Evolutionary conservation across 2,329 filamentous ascomycete species (phyloP).

Genomic region (Monosporascus sp.): DNA sequence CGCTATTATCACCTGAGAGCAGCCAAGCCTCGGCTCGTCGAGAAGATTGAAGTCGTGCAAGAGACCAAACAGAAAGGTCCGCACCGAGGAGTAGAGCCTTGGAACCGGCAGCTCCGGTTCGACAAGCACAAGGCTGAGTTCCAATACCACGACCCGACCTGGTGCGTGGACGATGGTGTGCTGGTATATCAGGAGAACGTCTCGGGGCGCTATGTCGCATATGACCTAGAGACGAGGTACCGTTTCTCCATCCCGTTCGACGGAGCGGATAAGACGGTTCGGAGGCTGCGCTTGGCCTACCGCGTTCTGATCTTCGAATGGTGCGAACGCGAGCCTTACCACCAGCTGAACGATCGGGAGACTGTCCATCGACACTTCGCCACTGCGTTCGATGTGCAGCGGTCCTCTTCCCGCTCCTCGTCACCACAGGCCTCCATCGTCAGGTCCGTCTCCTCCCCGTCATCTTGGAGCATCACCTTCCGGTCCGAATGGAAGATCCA

Average conservation of each 20-base stretch:
- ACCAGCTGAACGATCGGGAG: slow-evolving; percentile 46
- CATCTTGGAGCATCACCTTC: slow-evolving; percentile 40
- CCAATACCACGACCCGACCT: slow-evolving; percentile 42
- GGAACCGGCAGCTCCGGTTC: slow-evolving; percentile 39
- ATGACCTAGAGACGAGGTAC: slow-evolving; percentile 43
- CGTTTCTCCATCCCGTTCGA: slow-evolving; percentile 47
- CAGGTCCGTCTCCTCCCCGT: slow-evolving; percentile 1
- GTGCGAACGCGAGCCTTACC: slow-evolving; percentile 48
- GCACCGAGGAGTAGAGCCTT: slow-evolving; percentile 34
- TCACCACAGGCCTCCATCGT: slow-evolving; percentile 6
- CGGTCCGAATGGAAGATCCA: slow-evolving; percentile 58
- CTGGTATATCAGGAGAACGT: slow-evolving; percentile 44
- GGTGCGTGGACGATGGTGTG: slow-evolving; percentile 50
- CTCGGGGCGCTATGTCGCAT: slow-evolving; percentile 33
- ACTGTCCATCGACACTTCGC: slow-evolving; percentile 53
- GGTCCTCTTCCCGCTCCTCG: slow-evolving; percentile 5
- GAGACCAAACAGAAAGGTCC: slow-evolving; percentile 15
- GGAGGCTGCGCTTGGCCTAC: slow-evolving; percentile 48
- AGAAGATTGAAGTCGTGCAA: slow-evolving; percentile 38
- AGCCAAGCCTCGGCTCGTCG: slow-evolving; percentile 40
- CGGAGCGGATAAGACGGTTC: slow-evolving; percentile 41
- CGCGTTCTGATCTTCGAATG: slow-evolving; percentile 59
- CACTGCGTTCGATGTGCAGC: slow-evolving; percentile 49
- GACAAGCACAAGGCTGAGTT: slow-evolving; percentile 35
- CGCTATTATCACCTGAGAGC: slow-evolving; percentile 49